Evolutionary conservation across 2,329 filamentous ascomycete species (phyloP), one percentile per base, ranked within the genome.

Genomic region (Hawksworthiomyces lignivorus): DNA sequence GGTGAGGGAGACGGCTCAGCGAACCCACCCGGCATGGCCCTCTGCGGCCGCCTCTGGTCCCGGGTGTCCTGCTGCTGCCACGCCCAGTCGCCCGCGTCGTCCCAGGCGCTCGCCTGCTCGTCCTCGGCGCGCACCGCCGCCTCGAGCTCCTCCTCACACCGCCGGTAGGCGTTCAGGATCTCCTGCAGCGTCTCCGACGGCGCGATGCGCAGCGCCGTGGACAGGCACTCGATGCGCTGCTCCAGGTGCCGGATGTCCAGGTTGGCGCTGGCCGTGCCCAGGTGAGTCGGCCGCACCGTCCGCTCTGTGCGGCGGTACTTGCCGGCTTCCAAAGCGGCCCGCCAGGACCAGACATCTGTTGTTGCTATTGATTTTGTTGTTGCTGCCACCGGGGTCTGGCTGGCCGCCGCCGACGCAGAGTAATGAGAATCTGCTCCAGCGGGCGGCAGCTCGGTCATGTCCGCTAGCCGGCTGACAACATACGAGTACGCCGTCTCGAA

Each of bases 401-500:
- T 8, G 19, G 53, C 38, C 5, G 45, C 41, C 7, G 49, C 38
- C 17, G 50, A 45, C 21, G 54, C 46, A 9, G 54, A 45, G n/a
- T n/a, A n/a, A n/a, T n/a, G n/a, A n/a, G n/a, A n/a, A n/a, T n/a
- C n/a, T n/a, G n/a, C n/a, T n/a, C n/a, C n/a, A n/a, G n/a, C n/a
- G n/a, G n/a, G n/a, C 31, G 35, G 48, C 43, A 35, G 18, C 35
- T 31, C 40, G 41, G 35, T 47, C 21, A 61, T 54, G 8, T 62
- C 57, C 7, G 70, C 68, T 0, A 92, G 68, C 18, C 82, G 76
- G 54, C 80, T 87, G 35, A 87, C 75, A 2, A 89, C 81, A 55
- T 86, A 90, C 0, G 84, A 89, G 58, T 90, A 92, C 10, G 86
- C 86, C 0, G 86, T 92, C 56, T 94, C 87, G 47, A 92, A 92